Evolutionary conservation across 208 protist species (phyloP), one percentile per base, ranked within the genome.

Genomic region (Naegleria lovaniensis): DNA sequence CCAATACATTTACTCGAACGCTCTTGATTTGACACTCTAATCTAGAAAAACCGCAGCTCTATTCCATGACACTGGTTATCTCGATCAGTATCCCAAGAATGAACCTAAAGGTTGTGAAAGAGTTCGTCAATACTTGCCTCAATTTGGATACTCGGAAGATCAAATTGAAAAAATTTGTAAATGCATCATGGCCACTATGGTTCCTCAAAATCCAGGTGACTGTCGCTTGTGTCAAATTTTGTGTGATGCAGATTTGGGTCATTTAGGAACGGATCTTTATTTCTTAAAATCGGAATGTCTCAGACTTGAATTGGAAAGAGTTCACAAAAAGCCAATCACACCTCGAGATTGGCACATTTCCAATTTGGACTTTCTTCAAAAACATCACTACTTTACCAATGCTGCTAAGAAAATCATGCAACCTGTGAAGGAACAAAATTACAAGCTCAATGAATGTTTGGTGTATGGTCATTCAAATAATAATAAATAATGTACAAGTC

Each of bases 1-100:
- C n/a, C n/a, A n/a, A n/a, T n/a, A n/a, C n/a, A n/a, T n/a, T n/a
- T n/a, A n/a, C n/a, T n/a, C n/a, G 67, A 83, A n/a, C 67, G 29
- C 67, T n/a, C 29, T 83, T n/a, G 29, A n/a, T 83, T n/a, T n/a
- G n/a, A n/a, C n/a, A n/a, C n/a, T n/a, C n/a, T n/a, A n/a, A n/a
- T n/a, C 5, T 58, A 67, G 55, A 76, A 90, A 90, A 76, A 85
- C 79, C 0, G 88, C 88, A 16, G 88, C 88, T 19, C 22, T 90
- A n/a, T 90, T 76, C 48, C 88, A 90, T 76, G 88, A 90, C 33
- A 39, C n/a, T 58, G 88, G 88, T 19, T 90, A 51, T 76, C 33
- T 90, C 1, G 88, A 90, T 76, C 43, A 86, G 19, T 90, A 90
- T 76, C 5, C 38, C 11, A 90, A 90, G 48, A 90, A 90, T 76